Conservation (phyloP, 2,329 filamentous ascomycete genomes). For the Pseudogymnoascus sp. region DNA sequence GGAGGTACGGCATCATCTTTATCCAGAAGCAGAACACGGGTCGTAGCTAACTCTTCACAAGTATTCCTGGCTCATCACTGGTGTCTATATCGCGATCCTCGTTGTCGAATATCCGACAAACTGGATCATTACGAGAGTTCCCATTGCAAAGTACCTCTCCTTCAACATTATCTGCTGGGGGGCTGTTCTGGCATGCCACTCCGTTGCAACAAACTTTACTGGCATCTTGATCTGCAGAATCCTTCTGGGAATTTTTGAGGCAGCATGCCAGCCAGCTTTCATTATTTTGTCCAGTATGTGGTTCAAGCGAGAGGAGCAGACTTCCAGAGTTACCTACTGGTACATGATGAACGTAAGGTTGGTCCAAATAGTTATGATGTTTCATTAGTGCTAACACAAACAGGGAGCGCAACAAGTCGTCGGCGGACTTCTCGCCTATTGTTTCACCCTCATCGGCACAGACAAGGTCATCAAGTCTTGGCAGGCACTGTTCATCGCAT, state of each 20-base stretch:
- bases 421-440: constrained; percentile 54
- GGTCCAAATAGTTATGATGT: background rate
- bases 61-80: constrained; percentile 65
- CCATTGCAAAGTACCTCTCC: constrained; percentile 52
- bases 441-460: constrained; percentile 41
- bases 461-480: constrained; percentile 42
- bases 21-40: background rate
- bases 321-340: constrained; percentile 46
- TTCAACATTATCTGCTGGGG: constrained; percentile 53
- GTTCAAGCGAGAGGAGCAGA: constrained; percentile 65
- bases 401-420: constrained; percentile 53
- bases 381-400: background rate
- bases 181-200: constrained; percentile 48
- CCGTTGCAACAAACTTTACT: constrained; percentile 50
- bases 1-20: constrained; percentile 13
- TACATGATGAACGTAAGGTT: constrained; percentile 51
- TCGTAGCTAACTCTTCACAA: constrained; percentile 33
- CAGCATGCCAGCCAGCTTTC: constrained; percentile 59
- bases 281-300: constrained; percentile 59
- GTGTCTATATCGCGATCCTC: constrained; percentile 55
- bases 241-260: constrained; percentile 59
- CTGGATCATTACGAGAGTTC: constrained; percentile 37
- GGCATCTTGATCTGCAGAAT: constrained; percentile 55
- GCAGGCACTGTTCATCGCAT: constrained; percentile 48
- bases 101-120: constrained; percentile 15